Evolutionary conservation across 2,329 filamentous ascomycete genomes (phyloP), one percentile per base, ranked within the genome.

Genomic region (Xylaria digitata): DNA sequence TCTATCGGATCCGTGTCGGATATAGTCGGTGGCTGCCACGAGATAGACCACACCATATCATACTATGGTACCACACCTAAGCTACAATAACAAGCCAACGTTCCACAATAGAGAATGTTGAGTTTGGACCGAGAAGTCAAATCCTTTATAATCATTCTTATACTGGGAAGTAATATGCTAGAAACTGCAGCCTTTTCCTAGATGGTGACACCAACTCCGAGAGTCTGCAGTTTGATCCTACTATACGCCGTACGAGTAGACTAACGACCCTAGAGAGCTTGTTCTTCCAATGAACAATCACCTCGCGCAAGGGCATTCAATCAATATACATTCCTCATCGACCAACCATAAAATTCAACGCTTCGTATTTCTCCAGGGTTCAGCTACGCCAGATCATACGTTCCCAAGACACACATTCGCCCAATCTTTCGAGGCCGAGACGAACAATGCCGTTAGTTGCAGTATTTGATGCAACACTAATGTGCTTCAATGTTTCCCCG

Each of bases 1-100:
- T 49, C 21, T 19, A 13, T 63, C 49, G 54, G 55, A 50, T 45
- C 61, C 19, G 26, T 19, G 9, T 63, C 49, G 54, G 55, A 50
- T 45, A 63, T 26, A 34, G 34, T 62, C 42, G 45, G 59, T 66
- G 52, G 63, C 37, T 58, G 65, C 65, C 61, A 62, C 64, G 64
- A 56, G 61, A 67, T 40, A 59, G 52, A 66, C 58, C 56, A 62
- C 43, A 61, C 63, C 61, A 67, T 58, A 52, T 68, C 66, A 63
- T 43, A 55, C 63, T 57, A 65, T 56, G 37, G 59, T 52, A 34
- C 54, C 53, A 52, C 54, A 26, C 62, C 53, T 19, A 21, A 19
- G 52, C 19, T 19, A 30, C 15, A 19, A 30, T 21, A 49, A 52
- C 32, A 30, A 58, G 23, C 3, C 19, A 54, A 21, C 26, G 59